Evolutionary conservation across 1,139 yeast species (phyloP).

Genomic region (Yamadazyma aaseri): DNA sequence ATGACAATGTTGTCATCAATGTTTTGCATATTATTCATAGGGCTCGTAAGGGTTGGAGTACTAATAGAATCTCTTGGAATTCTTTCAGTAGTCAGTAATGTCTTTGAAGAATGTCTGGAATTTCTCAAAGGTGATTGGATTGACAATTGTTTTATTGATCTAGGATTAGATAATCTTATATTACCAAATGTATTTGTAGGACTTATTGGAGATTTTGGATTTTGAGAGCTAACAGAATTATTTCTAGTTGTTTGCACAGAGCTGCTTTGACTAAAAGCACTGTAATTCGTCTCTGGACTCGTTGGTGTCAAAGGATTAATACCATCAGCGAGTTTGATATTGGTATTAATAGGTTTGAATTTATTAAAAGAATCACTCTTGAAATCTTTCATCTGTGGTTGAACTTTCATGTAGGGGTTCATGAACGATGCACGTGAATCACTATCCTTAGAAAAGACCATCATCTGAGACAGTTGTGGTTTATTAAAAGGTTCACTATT

Average conservation of each 20-base stretch:
- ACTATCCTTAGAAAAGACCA: neutral
- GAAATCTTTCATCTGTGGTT: slow-evolving; percentile 8
- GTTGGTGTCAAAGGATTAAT: slow-evolving; percentile 4
- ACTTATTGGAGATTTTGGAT: slow-evolving; percentile 5
- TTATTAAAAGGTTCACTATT: slow-evolving; percentile 4
- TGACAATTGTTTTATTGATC: neutral
- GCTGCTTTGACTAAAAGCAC: neutral
- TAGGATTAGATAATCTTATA: neutral
- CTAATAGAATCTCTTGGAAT: slow-evolving; percentile 3
- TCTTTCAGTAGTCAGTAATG: neutral
- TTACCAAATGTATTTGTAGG: slow-evolving; percentile 3
- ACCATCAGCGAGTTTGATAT: neutral
- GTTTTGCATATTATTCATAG: neutral
- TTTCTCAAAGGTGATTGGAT: neutral
- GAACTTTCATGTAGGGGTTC: slow-evolving; percentile 8
- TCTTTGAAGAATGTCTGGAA: neutral
- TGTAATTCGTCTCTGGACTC: neutral
- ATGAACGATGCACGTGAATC: slow-evolving; percentile 7
- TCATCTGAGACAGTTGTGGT: neutral
- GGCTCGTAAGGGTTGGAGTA: slow-evolving; percentile 4
- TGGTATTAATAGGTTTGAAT: slow-evolving; percentile 6
- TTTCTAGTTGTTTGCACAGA: neutral
- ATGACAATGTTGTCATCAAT: neutral
- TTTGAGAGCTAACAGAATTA: neutral
- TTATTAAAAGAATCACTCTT: slow-evolving; percentile 9